phyloP scores from a whole-genome alignment of 2,329 filamentous ascomycete species.

The Arachnomyces sp. region DNA sequence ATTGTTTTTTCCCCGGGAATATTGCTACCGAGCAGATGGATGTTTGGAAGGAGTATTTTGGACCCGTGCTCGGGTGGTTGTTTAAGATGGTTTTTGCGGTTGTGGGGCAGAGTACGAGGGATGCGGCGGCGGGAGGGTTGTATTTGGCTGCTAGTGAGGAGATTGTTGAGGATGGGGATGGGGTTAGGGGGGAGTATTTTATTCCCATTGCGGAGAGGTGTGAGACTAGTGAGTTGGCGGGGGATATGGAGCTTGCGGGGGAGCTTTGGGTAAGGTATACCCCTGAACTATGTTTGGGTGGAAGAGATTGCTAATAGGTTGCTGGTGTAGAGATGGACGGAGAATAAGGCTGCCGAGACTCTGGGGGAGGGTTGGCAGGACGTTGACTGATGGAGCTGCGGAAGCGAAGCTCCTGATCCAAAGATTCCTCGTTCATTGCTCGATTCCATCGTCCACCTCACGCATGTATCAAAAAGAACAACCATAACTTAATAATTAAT shows the following conservation, averaged over 20 bases:
- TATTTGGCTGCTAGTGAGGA: slow-evolving; percentile 22
- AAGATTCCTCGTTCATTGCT: no score
- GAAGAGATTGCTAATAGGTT: slow-evolving; percentile 14
- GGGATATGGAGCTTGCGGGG: slow-evolving; percentile 23
- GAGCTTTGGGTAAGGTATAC: slow-evolving; percentile 24
- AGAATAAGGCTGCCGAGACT: neutral
- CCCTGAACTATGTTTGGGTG: neutral
- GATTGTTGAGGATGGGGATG: slow-evolving; percentile 12
- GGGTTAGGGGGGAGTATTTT: slow-evolving; percentile 27
- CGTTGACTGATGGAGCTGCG: neutral
- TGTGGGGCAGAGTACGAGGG: slow-evolving; percentile 19
- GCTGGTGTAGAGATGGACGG: slow-evolving; percentile 8
- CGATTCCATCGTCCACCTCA: no score
- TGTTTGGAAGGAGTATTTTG: slow-evolving; percentile 21
- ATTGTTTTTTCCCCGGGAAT: slow-evolving; percentile 26
- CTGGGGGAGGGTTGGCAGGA: slow-evolving; percentile 1
- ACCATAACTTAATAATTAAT: no score
- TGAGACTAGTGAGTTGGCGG: slow-evolving; percentile 17
- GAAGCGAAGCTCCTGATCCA: no score
- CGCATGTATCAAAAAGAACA: no score
- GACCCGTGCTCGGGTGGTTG: slow-evolving; percentile 14
- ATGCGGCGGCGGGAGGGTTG: slow-evolving; percentile 24
- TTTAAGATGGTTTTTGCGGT: slow-evolving; percentile 16
- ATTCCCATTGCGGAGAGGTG: slow-evolving; percentile 27
- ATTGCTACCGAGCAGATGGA: slow-evolving; percentile 25